Evolutionary conservation across 257 asterid species (phyloP), one percentile per base, ranked within the genome.

Genomic region (Craterostigma plantagineum): DNA sequence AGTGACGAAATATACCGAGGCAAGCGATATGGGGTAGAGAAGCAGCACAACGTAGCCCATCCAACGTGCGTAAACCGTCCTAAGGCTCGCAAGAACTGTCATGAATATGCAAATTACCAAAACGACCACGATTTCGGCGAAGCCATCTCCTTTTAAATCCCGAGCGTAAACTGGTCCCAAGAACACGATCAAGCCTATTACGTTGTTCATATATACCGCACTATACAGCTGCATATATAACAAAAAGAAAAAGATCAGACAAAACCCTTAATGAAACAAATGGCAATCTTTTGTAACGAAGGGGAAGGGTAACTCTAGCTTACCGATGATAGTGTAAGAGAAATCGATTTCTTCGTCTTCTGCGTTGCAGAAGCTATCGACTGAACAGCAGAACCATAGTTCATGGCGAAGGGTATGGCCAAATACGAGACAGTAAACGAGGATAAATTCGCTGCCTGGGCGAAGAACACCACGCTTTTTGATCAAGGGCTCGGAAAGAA

Each of bases 271-370:
- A 18, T 27, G n/a, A n/a, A n/a, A 38, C 33, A 17, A 8, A 10
- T 7, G 34, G n/a, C n/a, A n/a, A n/a, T n/a, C n/a, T n/a, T n/a
- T 33, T 47, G 51, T 18, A 46, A 35, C 14, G 44, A 37, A 38
- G 30, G 30, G 30, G n/a, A n/a, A n/a, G n/a, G n/a, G n/a, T 2
- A 23, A 23, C 30, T 23, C 6, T 23, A n/a, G 4, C 30, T 9
- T 56, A 68, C 77, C 62, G 68, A 50, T 10, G 81, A 72, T 1
- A 72, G 54, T 12, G 76, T 68, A 50, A 72, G 34, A 9, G 81
- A 72, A 40, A 62, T 63, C 38, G 77, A 54, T 27, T 5, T 57
- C 30, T 56, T 56, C 7, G 67, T 51, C 55, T 45, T 65, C 47
- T 59, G 73, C 46, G 64, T 37, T 38, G 77, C 69, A 11, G 73